Evolutionary conservation across 495 filamentous ascomycete species (phyloP).

Genomic region (Hypoxylon rickii): DNA sequence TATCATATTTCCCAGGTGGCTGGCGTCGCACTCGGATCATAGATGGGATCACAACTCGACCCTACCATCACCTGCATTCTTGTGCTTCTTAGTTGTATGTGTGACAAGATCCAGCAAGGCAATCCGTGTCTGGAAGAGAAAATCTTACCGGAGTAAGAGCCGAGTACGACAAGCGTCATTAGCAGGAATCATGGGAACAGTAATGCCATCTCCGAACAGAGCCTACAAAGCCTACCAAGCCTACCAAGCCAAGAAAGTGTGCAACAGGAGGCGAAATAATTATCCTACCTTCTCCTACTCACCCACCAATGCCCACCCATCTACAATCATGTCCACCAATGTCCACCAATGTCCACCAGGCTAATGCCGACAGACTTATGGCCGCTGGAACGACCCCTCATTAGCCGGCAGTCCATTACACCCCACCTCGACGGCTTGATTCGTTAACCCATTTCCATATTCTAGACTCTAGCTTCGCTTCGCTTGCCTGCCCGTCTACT

Average conservation of each 20-base stretch:
- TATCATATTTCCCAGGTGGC: not conserved
- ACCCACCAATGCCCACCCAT: not conserved
- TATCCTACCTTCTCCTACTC: slow-evolving; percentile 34
- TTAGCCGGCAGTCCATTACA: slow-evolving; percentile 36
- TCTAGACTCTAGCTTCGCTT: not conserved
- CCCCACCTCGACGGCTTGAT: slow-evolving; percentile 10
- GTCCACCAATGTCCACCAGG: slow-evolving; percentile 12
- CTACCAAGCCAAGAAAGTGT: not conserved
- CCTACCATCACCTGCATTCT: too few relatives aligned
- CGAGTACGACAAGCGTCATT: not conserved
- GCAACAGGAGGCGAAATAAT: slow-evolving; percentile 34
- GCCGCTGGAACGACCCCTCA: slow-evolving; percentile 34
- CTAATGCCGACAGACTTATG: slow-evolving; percentile 33
- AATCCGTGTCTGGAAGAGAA: not conserved
- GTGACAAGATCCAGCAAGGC: too few relatives aligned
- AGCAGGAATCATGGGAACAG: not conserved
- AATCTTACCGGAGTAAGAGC: not conserved
- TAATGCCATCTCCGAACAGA: not conserved
- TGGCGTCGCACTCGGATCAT: not conserved
- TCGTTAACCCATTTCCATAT: not conserved
- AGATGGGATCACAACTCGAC: too few relatives aligned
- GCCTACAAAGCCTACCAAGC: not conserved
- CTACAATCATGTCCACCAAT: too few relatives aligned
- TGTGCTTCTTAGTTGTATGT: too few relatives aligned
- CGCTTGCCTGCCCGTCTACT: slow-evolving; percentile 3